A percentile compares a stretch with the other conserved stretches of the same genome.
These are phyloP conservation scores for Candida sanyaensis DNA, from an alignment of 1,139 yeast species.

Conservation along the genomic window DNA sequence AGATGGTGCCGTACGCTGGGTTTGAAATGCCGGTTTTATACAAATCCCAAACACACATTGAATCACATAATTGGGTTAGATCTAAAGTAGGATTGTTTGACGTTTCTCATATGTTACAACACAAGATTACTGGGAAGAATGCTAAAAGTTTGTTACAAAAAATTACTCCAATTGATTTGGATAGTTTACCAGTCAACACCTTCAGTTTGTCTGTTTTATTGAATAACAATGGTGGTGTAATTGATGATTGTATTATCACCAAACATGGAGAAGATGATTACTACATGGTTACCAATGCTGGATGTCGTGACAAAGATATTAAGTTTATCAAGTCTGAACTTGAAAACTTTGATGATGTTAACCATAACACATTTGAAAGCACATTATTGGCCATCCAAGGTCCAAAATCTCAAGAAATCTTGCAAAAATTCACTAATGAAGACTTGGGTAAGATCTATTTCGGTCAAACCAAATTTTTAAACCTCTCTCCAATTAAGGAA, in stretches of 20 bases:
- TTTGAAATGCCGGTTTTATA: constrained; percentile 92
- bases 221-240: constrained; percentile 75
- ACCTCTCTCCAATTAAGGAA: constrained; percentile 43
- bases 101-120: constrained; percentile 97
- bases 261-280: constrained; percentile 76
- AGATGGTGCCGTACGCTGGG: constrained; percentile 95
- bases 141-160: constrained; percentile 72
- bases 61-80: constrained; percentile 95
- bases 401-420: constrained; percentile 68
- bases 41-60: constrained; percentile 79
- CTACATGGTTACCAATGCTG: constrained; percentile 97
- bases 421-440: constrained; percentile 64
- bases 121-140: constrained; percentile 67
- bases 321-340: constrained; percentile 60
- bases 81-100: constrained; percentile 86
- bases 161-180: constrained; percentile 83
- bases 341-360: constrained; percentile 43
- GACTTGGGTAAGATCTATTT: constrained; percentile 66
- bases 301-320: constrained; percentile 82
- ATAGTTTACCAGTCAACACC: constrained; percentile 51
- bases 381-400: constrained; percentile 91
- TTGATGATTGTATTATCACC: constrained; percentile 92
- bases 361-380: constrained; percentile 68
- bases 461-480: constrained; percentile 67
- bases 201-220: constrained; percentile 80